Conservation (phyloP, 805 yeast species). For the Wickerhamiella musiphila region DNA sequence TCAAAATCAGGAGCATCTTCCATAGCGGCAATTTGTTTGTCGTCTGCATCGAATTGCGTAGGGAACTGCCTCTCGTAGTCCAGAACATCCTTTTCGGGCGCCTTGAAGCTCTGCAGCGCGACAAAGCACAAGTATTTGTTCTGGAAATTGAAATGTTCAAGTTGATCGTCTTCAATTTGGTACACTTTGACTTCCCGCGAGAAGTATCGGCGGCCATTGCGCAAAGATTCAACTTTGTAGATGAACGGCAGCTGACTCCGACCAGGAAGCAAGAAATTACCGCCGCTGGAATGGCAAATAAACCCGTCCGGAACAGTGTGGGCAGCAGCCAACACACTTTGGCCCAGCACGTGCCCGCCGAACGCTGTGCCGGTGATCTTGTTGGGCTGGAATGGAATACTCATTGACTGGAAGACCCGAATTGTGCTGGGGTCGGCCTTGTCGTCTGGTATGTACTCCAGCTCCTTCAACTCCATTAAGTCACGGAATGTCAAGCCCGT, state of each 20-base stretch:
- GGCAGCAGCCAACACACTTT: constrained; percentile 14
- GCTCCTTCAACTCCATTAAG: constrained; percentile 5
- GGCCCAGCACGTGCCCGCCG: constrained; percentile 20
- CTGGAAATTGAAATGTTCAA: constrained; percentile 10
- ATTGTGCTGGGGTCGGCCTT: too few species aligned
- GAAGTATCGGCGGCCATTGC: constrained; percentile 16
- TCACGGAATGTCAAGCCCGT: constrained; percentile 5
- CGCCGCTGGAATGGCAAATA: constrained; percentile 15
- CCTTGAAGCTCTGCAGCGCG: constrained; percentile 10
- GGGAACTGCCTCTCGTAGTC: constrained; percentile 8
- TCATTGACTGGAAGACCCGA: constrained; percentile 12
- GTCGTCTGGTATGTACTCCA: neutral
- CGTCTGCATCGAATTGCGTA: constrained; percentile 3
- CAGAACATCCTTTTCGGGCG: constrained; percentile 5
- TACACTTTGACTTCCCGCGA: constrained; percentile 16
- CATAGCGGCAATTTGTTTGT: constrained; percentile 7
- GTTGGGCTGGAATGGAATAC: constrained; percentile 15
- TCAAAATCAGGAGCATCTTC: constrained; percentile 19
- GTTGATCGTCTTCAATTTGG: constrained; percentile 14
- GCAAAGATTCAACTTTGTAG: constrained; percentile 14
- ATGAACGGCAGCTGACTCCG: constrained; percentile 16
- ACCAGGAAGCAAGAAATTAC: constrained; percentile 18
- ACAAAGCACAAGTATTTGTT: constrained; percentile 9
- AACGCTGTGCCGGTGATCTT: constrained; percentile 15
- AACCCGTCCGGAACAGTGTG: constrained; percentile 11